These are phyloP conservation scores for Beta corolliflora DNA, from an alignment of 179 eudicot genomes.

Conservation along the genomic window DNA sequence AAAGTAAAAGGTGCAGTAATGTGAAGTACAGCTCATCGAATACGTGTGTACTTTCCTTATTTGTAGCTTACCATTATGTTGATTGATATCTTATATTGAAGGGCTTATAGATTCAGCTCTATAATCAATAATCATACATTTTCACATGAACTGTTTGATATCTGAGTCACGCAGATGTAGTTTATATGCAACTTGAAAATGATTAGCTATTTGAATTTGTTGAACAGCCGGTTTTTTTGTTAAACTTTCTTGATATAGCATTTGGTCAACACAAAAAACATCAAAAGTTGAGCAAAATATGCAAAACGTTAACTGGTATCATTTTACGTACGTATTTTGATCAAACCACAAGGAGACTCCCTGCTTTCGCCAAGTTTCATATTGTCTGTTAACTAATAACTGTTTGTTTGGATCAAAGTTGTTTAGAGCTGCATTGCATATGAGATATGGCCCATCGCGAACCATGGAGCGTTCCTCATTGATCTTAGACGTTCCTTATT, in stretches of 20 bases:
- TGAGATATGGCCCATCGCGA: not conserved
- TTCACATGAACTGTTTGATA: no score
- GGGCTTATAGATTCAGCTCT: not conserved
- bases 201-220: not conserved
- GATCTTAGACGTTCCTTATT: not conserved
- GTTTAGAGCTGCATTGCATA: not conserved
- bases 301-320: no score
- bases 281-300: no score
- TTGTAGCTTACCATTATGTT: not conserved
- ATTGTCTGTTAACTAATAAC: constrained; percentile 3
- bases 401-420: not conserved
- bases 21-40: no score
- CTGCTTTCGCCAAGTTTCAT: not conserved
- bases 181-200: constrained; percentile 1
- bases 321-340: no score
- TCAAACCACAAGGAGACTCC: not conserved
- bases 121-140: not conserved
- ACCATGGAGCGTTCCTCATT: not conserved
- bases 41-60: no score
- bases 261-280: no score
- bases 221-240: not conserved
- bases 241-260: no score
- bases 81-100: not conserved
- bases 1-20: no score
- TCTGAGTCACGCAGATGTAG: not conserved